Conservation (phyloP, 2,329 filamentous ascomycete species). For the Exophiala alcalophila region DNA sequence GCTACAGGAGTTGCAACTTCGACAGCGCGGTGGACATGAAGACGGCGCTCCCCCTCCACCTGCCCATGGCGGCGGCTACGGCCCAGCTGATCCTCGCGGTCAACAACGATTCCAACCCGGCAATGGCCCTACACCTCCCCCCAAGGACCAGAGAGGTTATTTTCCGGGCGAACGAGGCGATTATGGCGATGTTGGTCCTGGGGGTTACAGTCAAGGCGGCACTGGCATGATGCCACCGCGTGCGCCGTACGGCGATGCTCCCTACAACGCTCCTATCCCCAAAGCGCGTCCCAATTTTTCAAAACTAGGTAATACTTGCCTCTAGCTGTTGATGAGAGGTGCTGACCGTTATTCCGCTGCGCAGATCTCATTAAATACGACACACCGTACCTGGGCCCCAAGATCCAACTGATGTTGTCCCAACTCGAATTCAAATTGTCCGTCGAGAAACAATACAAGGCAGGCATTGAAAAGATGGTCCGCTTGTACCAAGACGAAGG, state of each 20-base stretch:
- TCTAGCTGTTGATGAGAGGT: neutral
- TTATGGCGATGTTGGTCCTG: conserved; percentile 57
- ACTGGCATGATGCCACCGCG: conserved; percentile 75
- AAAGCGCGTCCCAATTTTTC: conserved; percentile 86
- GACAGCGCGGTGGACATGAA: conserved; percentile 58
- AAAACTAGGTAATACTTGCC: conserved; percentile 71
- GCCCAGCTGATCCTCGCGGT: conserved; percentile 33
- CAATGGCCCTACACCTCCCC: conserved; percentile 63
- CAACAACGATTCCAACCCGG: conserved; percentile 30
- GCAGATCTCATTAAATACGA: conserved; percentile 98
- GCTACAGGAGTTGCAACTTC: conserved; percentile 81
- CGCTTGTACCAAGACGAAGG: conserved; percentile 96
- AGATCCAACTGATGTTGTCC: conserved; percentile 98
- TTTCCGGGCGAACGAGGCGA: conserved; percentile 56
- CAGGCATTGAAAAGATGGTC: conserved; percentile 99
- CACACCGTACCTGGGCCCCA: conserved; percentile 87
- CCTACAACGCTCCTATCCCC: conserved; percentile 60
- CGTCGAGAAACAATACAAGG: conserved; percentile 98
- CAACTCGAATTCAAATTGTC: conserved; percentile 98
- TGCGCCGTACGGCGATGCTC: conserved; percentile 73
- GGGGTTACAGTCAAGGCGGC: conserved; percentile 58
- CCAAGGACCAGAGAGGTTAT: conserved; percentile 62
- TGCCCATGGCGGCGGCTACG: conserved; percentile 43
- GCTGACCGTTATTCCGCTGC: neutral
- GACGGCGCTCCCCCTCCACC: conserved; percentile 51